Evolutionary conservation across 2,329 filamentous ascomycete species (phyloP).

Genomic region (Hypoxylon sp.): DNA sequence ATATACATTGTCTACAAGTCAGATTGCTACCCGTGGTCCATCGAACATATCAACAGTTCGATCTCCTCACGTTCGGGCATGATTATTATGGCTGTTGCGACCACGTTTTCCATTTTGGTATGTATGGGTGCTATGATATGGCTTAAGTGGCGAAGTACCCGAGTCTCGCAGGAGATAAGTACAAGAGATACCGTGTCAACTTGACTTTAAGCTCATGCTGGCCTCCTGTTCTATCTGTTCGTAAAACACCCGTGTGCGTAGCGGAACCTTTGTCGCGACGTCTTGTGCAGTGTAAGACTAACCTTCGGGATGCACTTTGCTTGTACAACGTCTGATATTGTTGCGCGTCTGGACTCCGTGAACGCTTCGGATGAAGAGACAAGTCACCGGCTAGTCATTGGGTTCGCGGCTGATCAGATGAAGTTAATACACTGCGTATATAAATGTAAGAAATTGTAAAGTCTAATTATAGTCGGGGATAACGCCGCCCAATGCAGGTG

Average conservation of each 20-base stretch:
- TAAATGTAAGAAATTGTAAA: conserved; percentile 18
- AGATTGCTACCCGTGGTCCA: background rate
- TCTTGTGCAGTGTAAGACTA: background rate
- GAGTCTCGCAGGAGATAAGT: background rate
- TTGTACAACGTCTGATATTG: background rate
- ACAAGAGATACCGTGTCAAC: background rate
- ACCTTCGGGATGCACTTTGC: background rate
- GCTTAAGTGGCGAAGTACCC: background rate
- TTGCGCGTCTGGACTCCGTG: background rate
- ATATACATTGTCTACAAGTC: conserved; percentile 1
- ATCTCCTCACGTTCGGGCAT: too few species aligned
- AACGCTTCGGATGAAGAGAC: background rate
- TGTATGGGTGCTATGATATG: background rate
- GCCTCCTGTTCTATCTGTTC: background rate
- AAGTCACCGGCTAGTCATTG: background rate
- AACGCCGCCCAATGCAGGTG: conserved; percentile 52
- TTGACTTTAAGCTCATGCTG: background rate
- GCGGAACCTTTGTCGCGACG: background rate
- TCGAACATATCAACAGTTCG: background rate
- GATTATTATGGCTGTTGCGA: too few species aligned
- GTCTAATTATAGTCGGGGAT: conserved; percentile 34
- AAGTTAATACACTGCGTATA: background rate
- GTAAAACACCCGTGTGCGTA: background rate
- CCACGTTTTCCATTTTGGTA: background rate
- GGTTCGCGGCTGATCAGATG: conserved; percentile 1